Conservation (phyloP, 345 rosid species). For the Murraya koenigii region DNA sequence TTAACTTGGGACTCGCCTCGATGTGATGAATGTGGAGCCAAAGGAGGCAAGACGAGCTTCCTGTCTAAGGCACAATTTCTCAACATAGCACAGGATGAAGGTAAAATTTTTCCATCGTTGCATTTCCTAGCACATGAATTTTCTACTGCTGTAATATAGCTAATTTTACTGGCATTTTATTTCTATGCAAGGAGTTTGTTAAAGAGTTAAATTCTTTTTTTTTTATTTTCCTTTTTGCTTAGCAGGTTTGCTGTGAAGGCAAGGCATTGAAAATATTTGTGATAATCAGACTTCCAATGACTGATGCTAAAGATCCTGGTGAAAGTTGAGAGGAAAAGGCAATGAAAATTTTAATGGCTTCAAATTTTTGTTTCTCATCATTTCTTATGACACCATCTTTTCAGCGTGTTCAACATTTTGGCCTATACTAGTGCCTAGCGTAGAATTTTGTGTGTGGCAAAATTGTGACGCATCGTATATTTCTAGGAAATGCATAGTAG, state of each 20-base stretch:
- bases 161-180: too few species aligned
- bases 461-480: neutral
- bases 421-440: neutral
- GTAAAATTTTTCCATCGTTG: neutral
- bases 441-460: neutral
- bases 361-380: neutral
- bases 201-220: too few species aligned
- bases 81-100: neutral
- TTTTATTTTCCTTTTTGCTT: too few species aligned
- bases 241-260: slow-evolving; percentile 8
- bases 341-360: neutral
- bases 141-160: too few species aligned
- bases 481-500: neutral
- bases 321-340: neutral
- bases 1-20: slow-evolving; percentile 50
- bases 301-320: too few species aligned
- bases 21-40: slow-evolving; percentile 8
- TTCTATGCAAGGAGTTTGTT: too few species aligned
- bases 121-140: neutral
- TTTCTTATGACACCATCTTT: neutral
- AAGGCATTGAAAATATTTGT: neutral
- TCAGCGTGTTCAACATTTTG: neutral
- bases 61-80: neutral
- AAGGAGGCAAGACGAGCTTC: slow-evolving; percentile 1
- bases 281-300: neutral